Percentiles rank a stretch among this genome's conserved stretches.
These are phyloP conservation scores for Myxozyma geophila DNA, from an alignment of 805 yeast species.

Conservation along the genomic window DNA sequence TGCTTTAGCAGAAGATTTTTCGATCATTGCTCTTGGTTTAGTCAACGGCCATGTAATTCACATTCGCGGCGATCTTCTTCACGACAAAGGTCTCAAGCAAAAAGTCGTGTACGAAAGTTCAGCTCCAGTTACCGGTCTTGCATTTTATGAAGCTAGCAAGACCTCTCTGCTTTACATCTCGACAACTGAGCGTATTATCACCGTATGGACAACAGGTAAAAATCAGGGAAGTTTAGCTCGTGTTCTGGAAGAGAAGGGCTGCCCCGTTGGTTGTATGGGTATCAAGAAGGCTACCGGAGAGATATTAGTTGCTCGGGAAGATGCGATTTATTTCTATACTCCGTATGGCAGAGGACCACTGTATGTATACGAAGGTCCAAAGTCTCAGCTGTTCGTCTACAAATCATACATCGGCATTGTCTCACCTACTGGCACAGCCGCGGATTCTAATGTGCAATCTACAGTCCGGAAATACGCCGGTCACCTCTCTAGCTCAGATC, in stretches of 20 bases:
- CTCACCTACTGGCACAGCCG: conserved; percentile 48
- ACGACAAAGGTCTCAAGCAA: conserved; percentile 91
- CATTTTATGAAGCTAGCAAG: conserved; percentile 54
- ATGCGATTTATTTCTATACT: conserved; percentile 67
- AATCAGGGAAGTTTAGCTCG: conserved; percentile 67
- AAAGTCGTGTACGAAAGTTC: conserved; percentile 71
- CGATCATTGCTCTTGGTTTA: conserved; percentile 75
- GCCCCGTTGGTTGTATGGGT: conserved; percentile 52
- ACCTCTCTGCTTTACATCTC: conserved; percentile 66
- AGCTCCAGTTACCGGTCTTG: conserved; percentile 82
- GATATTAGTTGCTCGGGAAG: conserved; percentile 67
- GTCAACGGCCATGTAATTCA: conserved; percentile 82
- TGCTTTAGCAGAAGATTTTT: conserved; percentile 56
- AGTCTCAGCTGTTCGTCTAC: conserved; percentile 56
- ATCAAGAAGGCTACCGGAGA: conserved; percentile 47
- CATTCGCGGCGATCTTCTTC: conserved; percentile 82
- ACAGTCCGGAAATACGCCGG: conserved; percentile 36
- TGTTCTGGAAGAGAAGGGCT: conserved; percentile 55
- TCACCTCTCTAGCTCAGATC: conserved; percentile 42
- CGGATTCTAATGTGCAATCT: conserved; percentile 21
- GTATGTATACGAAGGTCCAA: conserved; percentile 61
- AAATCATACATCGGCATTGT: conserved; percentile 64
- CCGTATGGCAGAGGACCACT: conserved; percentile 56
- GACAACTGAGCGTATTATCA: conserved; percentile 71
- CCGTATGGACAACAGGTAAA: conserved; percentile 77